Evolutionary conservation across 495 filamentous ascomycete genomes (phyloP), one percentile per base, ranked within the genome.

Genomic region (Lophiotrema nucula): DNA sequence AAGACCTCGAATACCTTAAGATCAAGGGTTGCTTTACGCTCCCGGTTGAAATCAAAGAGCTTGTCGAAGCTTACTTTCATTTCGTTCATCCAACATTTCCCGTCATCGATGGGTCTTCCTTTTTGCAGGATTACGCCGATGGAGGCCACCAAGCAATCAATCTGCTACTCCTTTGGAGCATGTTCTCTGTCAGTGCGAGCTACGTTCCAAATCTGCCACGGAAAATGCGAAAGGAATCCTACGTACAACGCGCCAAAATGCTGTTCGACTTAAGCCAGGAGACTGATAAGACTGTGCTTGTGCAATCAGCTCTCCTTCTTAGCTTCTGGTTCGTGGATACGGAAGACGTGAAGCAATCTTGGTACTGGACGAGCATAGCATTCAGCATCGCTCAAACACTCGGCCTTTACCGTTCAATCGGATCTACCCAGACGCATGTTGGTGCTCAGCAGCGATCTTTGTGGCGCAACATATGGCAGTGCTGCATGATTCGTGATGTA

Each of bases 21-120:
- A 31, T 60, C 11, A 60, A 58, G 16, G 64, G 66, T 25, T 66
- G 57, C 25, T 77, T 43, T 53, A 39, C 45, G 1, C 46, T 58
- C 15, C 55, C 55, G 19, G 6, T 22, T 6, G 45, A 50, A 21
- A 50, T 45, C 22, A 28, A 33, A 4, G 46, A 51, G 16, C 55
- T 58, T 18, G 6, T 51, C 19, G 24, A 43, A 4, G 67, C 68
- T 23, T 75, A 76, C 39, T 70, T 77, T 35, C 53, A 67, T 26
- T 66, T 75, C 55, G 72, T 77, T 11, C 73, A 77, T 56, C 69
- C 74, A 4, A 64, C 74, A 13, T 45, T 75, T 24, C 75, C 74
- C 1, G 62, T 77, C 16, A 58, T 78, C 18, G 73, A 78, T 28
- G 69, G 50, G 1, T 58, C 67, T 6, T 42, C 54, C 0, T 67